phyloP scores from a whole-genome alignment of 1,284 basidiomycete genomes.

The Irpex sp. region DNA sequence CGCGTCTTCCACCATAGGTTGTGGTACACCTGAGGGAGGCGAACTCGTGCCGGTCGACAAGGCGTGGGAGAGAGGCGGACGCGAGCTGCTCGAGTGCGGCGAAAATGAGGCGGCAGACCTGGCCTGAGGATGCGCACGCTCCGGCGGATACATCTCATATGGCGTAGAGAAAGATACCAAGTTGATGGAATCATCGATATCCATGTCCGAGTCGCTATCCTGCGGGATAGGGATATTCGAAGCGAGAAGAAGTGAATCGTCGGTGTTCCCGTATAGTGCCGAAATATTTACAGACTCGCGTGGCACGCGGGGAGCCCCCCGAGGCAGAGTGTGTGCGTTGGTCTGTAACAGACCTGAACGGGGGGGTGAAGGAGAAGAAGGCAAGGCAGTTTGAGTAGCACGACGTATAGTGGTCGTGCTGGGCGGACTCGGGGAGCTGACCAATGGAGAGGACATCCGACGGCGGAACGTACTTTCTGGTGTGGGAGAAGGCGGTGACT shows the following conservation, averaged over 20 bases:
- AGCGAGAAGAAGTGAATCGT: constrained; percentile 67
- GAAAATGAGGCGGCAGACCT: constrained; percentile 41
- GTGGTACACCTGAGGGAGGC: constrained; percentile 32
- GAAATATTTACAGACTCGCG: constrained; percentile 32
- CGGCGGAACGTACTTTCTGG: constrained; percentile 34
- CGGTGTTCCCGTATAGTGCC: constrained; percentile 29
- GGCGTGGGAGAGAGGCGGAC: constrained; percentile 46
- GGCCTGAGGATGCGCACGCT: constrained; percentile 16
- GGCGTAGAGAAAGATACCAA: constrained; percentile 69
- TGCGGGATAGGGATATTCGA: constrained; percentile 67
- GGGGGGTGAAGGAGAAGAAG: constrained; percentile 37
- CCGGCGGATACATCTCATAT: constrained; percentile 45
- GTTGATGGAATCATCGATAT: constrained; percentile 47
- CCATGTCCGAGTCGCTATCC: constrained; percentile 62
- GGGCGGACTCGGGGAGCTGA: constrained; percentile 27
- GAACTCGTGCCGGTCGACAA: constrained; percentile 39
- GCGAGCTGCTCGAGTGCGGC: constrained; percentile 47
- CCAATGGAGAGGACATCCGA: constrained; percentile 50
- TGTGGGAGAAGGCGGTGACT: constrained; percentile 44
- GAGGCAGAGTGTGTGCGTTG: constrained; percentile 31
- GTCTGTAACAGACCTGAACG: constrained; percentile 21
- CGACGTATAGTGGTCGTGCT: constrained; percentile 37
- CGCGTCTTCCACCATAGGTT: constrained; percentile 73
- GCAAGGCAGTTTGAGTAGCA: constrained; percentile 41
- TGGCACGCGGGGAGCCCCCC: constrained; percentile 20